Conservation (phyloP, 1,284 basidiomycete genomes). For the Naganishia sp. region DNA sequence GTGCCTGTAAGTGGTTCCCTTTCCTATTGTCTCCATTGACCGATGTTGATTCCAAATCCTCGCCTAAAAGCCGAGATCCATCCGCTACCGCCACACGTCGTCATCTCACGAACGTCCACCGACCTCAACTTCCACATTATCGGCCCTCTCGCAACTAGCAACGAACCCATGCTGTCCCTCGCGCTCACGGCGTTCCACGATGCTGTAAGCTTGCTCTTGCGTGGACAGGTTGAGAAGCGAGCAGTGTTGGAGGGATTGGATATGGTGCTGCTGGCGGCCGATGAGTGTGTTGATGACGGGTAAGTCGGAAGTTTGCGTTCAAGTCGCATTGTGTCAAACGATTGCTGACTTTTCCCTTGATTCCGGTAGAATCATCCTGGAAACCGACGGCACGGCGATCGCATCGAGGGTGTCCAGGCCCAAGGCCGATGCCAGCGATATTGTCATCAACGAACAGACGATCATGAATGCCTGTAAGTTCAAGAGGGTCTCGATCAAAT, state of each 20-base stretch:
- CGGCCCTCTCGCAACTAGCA: slow-evolving; percentile 76
- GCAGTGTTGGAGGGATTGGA: slow-evolving; percentile 94
- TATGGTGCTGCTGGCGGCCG: slow-evolving; percentile 85
- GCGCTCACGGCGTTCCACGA: slow-evolving; percentile 84
- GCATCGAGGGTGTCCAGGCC: slow-evolving; percentile 92
- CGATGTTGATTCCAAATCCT: no score
- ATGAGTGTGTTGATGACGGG: slow-evolving; percentile 99
- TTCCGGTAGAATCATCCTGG: slow-evolving; percentile 80
- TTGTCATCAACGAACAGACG: slow-evolving; percentile 98
- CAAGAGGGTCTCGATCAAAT: background rate
- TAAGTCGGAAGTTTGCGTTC: slow-evolving; percentile 56
- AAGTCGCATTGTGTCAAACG: background rate
- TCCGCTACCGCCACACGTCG: slow-evolving; percentile 81
- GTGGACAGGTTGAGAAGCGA: slow-evolving; percentile 93
- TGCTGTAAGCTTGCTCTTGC: slow-evolving; percentile 77
- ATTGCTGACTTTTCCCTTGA: slow-evolving; percentile 20
- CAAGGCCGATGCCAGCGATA: slow-evolving; percentile 88
- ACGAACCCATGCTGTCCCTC: slow-evolving; percentile 92
- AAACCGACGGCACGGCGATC: slow-evolving; percentile 93
- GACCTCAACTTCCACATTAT: slow-evolving; percentile 96
- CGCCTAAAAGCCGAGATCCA: slow-evolving; percentile 75
- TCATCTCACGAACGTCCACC: slow-evolving; percentile 88
- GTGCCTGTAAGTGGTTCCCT: background rate
- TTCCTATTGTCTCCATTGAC: background rate
- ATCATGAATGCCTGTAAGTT: slow-evolving; percentile 73